A percentile compares a stretch with the other conserved stretches of the same genome.
Evolutionary conservation across 2,329 filamentous ascomycete species (phyloP).

Genomic region (Aureobasidium sp.): DNA sequence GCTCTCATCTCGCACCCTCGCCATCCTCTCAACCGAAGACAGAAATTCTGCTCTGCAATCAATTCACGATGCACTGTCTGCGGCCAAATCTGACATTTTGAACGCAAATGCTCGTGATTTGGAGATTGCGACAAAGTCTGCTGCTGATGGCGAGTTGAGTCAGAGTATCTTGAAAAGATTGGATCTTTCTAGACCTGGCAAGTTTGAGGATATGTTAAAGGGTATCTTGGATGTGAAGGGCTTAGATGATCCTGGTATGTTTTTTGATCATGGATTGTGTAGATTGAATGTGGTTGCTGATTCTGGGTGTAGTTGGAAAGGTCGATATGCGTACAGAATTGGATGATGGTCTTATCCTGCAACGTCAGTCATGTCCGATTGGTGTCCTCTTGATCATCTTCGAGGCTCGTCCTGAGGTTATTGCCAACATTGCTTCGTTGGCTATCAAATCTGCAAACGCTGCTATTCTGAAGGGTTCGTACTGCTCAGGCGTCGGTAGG

Average conservation of each 20-base stretch:
- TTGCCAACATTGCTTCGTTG: conserved; percentile 92
- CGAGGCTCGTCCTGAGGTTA: conserved; percentile 93
- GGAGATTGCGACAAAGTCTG: conserved; percentile 61
- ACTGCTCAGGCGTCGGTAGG: neutral
- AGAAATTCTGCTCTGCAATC: conserved; percentile 79
- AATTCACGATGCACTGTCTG: conserved; percentile 68
- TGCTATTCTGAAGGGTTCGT: conserved; percentile 77
- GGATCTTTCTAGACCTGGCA: conserved; percentile 76
- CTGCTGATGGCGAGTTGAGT: conserved; percentile 65
- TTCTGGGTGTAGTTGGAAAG: conserved; percentile 56
- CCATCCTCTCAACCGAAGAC: conserved; percentile 63
- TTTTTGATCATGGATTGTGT: neutral
- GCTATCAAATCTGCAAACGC: conserved; percentile 97
- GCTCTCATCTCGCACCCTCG: conserved; percentile 70
- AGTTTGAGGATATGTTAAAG: conserved; percentile 96
- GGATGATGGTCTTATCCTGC: conserved; percentile 76
- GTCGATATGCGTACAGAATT: conserved; percentile 75
- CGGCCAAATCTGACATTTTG: conserved; percentile 65
- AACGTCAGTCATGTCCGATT: conserved; percentile 87
- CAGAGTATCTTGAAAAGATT: conserved; percentile 79
- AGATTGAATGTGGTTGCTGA: neutral
- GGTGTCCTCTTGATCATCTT: conserved; percentile 98
- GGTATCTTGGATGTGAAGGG: conserved; percentile 82
- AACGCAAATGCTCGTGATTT: conserved; percentile 81
- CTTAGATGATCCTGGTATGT: conserved; percentile 73